phyloP scores from a whole-genome alignment of 345 rosid genomes.

The Lepidium didymum region DNA sequence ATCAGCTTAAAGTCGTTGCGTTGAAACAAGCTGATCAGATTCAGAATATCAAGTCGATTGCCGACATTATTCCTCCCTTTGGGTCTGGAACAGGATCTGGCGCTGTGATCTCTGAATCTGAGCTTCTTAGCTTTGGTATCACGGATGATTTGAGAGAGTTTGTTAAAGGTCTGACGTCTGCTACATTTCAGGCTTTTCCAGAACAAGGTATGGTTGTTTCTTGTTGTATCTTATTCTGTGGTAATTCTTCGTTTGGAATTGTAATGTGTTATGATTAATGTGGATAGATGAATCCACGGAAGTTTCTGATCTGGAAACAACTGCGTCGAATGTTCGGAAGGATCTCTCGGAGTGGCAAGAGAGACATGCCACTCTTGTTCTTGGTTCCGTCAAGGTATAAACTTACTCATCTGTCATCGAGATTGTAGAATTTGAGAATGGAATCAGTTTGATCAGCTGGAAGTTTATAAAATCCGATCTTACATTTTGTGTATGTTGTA shows the following conservation, averaged over 20 bases:
- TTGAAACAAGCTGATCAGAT: conserved; percentile 86
- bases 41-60: conserved; percentile 60
- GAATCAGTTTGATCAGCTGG: background rate
- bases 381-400: conserved; percentile 83
- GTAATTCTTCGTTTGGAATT: background rate
- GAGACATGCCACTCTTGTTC: conserved; percentile 91
- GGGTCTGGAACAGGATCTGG: conserved; percentile 31
- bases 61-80: conserved; percentile 64
- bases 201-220: conserved; percentile 40
- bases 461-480: background rate
- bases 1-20: conserved; percentile 70
- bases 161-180: conserved; percentile 67
- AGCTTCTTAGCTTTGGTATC: conserved; percentile 61
- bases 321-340: conserved; percentile 64
- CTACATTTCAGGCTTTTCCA: conserved; percentile 80
- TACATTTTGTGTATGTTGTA: too few relatives aligned
- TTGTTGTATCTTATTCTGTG: background rate
- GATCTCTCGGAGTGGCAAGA: conserved; percentile 97
- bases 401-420: background rate
- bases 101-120: conserved; percentile 37
- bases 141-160: conserved; percentile 82
- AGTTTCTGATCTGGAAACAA: conserved; percentile 34
- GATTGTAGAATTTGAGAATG: background rate
- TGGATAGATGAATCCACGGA: conserved; percentile 29
- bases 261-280: conserved; percentile 4